phyloP scores from a whole-genome alignment of 257 asterid genomes.

The Solanum rostratum region DNA sequence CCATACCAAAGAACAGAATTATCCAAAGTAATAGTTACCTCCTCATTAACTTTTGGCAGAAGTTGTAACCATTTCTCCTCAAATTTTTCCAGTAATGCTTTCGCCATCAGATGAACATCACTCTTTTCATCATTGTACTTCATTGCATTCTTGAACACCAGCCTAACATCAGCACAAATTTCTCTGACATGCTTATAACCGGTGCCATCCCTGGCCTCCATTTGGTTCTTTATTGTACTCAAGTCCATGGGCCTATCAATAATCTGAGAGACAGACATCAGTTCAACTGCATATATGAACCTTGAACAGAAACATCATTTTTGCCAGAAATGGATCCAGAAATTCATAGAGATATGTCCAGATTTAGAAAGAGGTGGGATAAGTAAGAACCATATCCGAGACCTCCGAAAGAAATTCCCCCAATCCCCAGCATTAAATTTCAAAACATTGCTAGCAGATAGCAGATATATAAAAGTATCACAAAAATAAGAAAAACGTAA shows the following conservation, averaged over 20 bases:
- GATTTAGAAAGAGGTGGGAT: neutral
- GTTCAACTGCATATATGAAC: neutral
- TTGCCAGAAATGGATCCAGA: neutral
- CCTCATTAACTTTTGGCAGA: slow-evolving; percentile 83
- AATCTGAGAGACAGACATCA: slow-evolving; percentile 40
- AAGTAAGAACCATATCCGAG: neutral
- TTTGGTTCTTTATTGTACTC: slow-evolving; percentile 92
- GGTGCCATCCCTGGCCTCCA: slow-evolving; percentile 93
- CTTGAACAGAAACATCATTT: neutral
- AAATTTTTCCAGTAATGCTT: slow-evolving; percentile 46
- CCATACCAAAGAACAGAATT: neutral
- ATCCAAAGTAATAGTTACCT: slow-evolving; percentile 35
- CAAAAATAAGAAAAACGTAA: neutral
- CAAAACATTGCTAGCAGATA: neutral
- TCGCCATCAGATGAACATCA: slow-evolving; percentile 78
- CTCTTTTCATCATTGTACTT: slow-evolving; percentile 87
- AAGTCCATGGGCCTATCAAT: slow-evolving; percentile 99
- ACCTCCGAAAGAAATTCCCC: neutral
- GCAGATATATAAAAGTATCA: neutral
- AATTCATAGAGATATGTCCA: neutral
- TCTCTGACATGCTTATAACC: slow-evolving; percentile 87
- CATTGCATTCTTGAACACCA: slow-evolving; percentile 82
- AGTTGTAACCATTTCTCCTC: slow-evolving; percentile 92
- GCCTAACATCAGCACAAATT: slow-evolving; percentile 66
- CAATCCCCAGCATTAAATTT: neutral